Evolutionary conservation across 441 rosid genomes (phyloP), one percentile per base, ranked within the genome.

Genomic region (Gossypium lobatum): DNA sequence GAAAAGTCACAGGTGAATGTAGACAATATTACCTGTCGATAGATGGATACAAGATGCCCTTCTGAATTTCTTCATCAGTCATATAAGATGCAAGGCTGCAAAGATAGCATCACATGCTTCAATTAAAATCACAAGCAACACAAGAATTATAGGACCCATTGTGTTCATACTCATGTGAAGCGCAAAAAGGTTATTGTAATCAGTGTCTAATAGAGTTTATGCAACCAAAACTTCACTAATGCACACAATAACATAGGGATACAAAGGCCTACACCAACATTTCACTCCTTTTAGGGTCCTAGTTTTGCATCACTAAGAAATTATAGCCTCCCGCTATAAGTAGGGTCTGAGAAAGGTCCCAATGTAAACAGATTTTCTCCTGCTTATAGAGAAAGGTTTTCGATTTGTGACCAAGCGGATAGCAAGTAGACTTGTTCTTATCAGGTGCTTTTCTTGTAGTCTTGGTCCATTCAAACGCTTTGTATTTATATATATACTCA

Each of bases 11-110:
- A 34, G n/a, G 69, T 9, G 48, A 75, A 14, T 54, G 53, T 28
- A 26, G 55, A 68, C 72, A 71, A 21, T 37, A 21, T 61, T 85
- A 95, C 99, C 95, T 84, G 76, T 83, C 64, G 71, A 95, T 81
- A 10, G 99, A 95, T 74, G 98, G 99, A 81, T 89, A 95, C 78
- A 95, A 80, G 71, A 93, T 78, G 76, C 99, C 99, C 6, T 79
- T 82, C 72, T 85, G 85, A 14, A 90, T 83, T 80, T 95, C 99
- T 71, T 89, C 95, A 7, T 95, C 94, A 0, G 89, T 90, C 87
- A 93, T 95, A 88, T 93, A 95, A 20, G 97, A 89, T 57, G 98
- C 99, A 52, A 95, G 97, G 88, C 99, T 95, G 96, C 65, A 76
- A 59, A 77, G 72, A 59, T 37, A 73, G 58, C 70, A 64, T 21